These are phyloP conservation scores for Beauveria medogensis DNA, from an alignment of 2,329 filamentous ascomycete species.

Conservation along the genomic window DNA sequence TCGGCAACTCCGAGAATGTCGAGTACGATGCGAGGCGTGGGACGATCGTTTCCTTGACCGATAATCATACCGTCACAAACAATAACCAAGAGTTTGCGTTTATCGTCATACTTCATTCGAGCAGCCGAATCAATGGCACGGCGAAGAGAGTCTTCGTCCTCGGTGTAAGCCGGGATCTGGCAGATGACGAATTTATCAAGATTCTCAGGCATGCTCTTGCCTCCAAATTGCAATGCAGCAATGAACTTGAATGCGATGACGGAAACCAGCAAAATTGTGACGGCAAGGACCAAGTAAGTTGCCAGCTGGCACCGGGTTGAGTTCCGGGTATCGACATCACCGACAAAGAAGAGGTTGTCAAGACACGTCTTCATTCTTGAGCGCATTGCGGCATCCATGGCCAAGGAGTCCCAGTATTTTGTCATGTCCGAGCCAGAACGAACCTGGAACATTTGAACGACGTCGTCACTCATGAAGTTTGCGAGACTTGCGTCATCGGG, in stretches of 20 bases:
- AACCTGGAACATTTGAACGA: conserved; percentile 69
- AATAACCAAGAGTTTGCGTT: conserved; percentile 88
- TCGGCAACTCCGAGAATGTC: conserved; percentile 95
- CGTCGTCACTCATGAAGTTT: conserved; percentile 72
- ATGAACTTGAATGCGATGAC: conserved; percentile 96
- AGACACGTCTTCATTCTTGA: conserved; percentile 71
- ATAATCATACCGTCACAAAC: conserved; percentile 99
- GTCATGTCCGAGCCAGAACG: conserved; percentile 73
- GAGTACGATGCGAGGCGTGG: conserved; percentile 89
- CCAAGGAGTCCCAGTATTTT: conserved; percentile 70
- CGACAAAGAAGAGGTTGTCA: conserved; percentile 91
- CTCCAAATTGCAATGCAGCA: conserved; percentile 87
- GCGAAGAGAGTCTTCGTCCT: conserved; percentile 94
- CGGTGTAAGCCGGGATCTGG: conserved; percentile 94
- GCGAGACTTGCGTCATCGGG: conserved; percentile 44
- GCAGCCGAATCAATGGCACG: conserved; percentile 95
- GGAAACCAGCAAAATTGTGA: conserved; percentile 69
- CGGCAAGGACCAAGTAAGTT: conserved; percentile 78
- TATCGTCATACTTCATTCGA: conserved; percentile 94
- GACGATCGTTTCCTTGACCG: conserved; percentile 92
- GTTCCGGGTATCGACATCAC: conserved; percentile 83
- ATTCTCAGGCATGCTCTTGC: conserved; percentile 87
- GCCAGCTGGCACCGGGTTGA: conserved; percentile 80
- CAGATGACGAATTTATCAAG: conserved; percentile 98
- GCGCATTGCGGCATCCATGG: conserved; percentile 48